Base-by-base conservation (phyloP, 768 basidiomycete species). In the Serpula lacrymans region DNA sequence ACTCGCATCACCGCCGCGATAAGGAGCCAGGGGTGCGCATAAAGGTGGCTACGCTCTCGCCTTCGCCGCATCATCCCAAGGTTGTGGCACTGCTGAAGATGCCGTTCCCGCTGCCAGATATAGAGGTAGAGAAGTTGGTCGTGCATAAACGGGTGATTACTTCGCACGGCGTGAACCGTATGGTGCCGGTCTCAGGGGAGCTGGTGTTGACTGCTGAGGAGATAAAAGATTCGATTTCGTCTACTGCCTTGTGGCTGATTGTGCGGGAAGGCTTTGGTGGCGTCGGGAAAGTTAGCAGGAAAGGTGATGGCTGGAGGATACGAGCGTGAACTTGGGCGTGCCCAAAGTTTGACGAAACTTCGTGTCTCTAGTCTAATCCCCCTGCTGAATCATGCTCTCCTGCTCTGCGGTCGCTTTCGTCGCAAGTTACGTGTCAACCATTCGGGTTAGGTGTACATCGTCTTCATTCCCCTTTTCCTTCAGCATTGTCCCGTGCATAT, bases 61-160 rank as follows among this genome's bases (percentile, higher is more conserved):
- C 94, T 17, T 91, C 91, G 6, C 94, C 93, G 17, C 93, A 98
- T 58, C 94, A 98, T 62, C 94, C 94, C 7, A 92, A 94, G 58
- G 86, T 97, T 16, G 86, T 98, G 30, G 85, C 83, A 26, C 80
- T 93, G 67, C 74, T 97, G 51, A 92, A 92, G 60, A 78, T 95
- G 38, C 91, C 94, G 18, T 93, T 86, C 65, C 85, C 89, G 0
- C 73, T 96, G 1, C 84, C 90, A 0, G 85, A 93, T 43, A 70
- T 96, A 14, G 80, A 85, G 47, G 71, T 94, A 16, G 81, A 85
- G 51, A 64, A 59, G 35, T 67, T 83, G 65, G 58, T 59, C 10
- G 62, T 81, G 17, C 66, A 76, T 24, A 75, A 72, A 48, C 69
- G 86, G 34, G 54, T 72, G 34, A 49, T 72, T 52, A 49, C 52